A percentile compares a stretch with the other conserved stretches of the same genome.
Conservation (phyloP, 805 yeast genomes). For the Pichia insulana region DNA sequence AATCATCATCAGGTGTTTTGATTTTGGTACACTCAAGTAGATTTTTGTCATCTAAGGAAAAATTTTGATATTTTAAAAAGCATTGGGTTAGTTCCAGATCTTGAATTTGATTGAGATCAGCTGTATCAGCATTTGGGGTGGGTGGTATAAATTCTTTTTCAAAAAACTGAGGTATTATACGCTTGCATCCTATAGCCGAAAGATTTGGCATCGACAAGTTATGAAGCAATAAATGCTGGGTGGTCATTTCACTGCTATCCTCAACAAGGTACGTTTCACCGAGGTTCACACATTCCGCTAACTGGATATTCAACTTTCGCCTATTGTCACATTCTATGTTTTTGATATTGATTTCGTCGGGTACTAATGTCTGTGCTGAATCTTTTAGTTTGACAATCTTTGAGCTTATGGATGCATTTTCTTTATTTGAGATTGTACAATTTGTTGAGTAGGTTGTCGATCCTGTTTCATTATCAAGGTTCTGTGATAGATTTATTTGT, state of each 20-base stretch:
- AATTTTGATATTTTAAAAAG: too few species aligned
- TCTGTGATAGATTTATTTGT: too few species aligned
- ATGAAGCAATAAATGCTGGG: not conserved
- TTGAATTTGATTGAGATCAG: not conserved
- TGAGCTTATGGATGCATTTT: not conserved
- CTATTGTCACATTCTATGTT: not conserved
- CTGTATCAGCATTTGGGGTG: not conserved
- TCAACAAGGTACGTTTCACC: not conserved
- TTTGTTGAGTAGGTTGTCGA: too few species aligned
- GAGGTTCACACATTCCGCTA: not conserved
- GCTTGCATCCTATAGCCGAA: not conserved
- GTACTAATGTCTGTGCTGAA: constrained; percentile 6
- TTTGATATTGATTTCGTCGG: not conserved
- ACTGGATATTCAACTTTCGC: not conserved
- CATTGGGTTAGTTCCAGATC: not conserved
- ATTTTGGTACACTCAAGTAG: not conserved
- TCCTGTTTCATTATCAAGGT: too few species aligned
- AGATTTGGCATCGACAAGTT: not conserved
- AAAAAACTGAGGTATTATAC: too few species aligned
- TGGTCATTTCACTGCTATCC: not conserved
- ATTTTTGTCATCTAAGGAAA: too few species aligned
- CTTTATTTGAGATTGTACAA: not conserved
- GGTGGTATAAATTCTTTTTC: too few species aligned
- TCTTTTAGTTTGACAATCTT: constrained; percentile 4
- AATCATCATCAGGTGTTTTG: not conserved